Base-by-base conservation (phyloP, 2,329 filamentous ascomycete genomes). In the Sarocladiaceae sp. region DNA sequence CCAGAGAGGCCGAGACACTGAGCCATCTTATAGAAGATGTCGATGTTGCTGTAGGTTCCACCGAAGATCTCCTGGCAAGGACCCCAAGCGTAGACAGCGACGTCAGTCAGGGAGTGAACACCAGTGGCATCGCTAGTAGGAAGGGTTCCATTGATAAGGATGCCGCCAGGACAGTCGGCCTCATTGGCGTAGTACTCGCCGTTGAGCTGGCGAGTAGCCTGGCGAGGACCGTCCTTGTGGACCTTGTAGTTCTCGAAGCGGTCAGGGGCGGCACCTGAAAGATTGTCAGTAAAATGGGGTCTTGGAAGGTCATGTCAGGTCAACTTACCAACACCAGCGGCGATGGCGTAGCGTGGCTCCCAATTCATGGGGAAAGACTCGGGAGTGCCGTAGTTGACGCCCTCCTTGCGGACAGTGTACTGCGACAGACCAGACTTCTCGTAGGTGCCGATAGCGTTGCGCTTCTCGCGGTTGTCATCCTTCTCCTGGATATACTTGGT, bases 261-360 rank as follows among this genome's bases (percentile, higher is more conserved):
- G 61, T 94, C 88, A 0, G 88, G 88, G 57, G 76, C 75, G 24
- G 85, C 85, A 40, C 73, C 37, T 41, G 23, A 27, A 9, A 3
- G 37, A n/a, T 29, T 41, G n/a, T n/a, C n/a, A n/a, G n/a, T n/a
- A n/a, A n/a, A n/a, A n/a, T n/a, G n/a, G n/a, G 13, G 26, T 13
- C 26, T 29, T 29, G 26, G 26, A 29, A 29, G 26, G 13, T 35
- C 21, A 19, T 33, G 13, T 12, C 6, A 15, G n/a, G 6, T 33
- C 13, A 7, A 41, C 37, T 27, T 29, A 41, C 37, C 78, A 26
- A 88, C 63, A 43, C 88, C 88, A 32, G 80, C 75, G 45, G 85
- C 86, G 42, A 94, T 78, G 47, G 85, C 84, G 66, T 91, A 93
- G 24, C 88, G 78, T 12, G 88, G 88, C 59, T 88, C 83, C 87